phyloP scores from a whole-genome alignment of 805 yeast genomes.

The Priceomyces haplophilus region DNA sequence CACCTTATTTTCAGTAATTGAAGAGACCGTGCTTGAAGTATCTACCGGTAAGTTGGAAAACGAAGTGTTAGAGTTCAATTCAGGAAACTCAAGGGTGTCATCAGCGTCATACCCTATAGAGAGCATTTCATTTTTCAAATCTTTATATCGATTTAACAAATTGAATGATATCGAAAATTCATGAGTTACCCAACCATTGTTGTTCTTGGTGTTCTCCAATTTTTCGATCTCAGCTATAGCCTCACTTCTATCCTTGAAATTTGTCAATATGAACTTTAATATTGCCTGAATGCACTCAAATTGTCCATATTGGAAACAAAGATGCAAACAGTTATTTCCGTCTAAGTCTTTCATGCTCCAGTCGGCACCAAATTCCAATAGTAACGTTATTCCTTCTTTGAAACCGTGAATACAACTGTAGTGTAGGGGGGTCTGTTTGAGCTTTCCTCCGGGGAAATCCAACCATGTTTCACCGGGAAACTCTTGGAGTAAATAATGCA shows the following conservation, averaged over 20 bases:
- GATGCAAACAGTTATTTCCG: conserved; percentile 39
- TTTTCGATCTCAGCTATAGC: conserved; percentile 13
- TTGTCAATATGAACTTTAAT: conserved; percentile 12
- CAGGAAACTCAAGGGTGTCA: conserved; percentile 8
- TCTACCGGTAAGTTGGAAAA: conserved; percentile 8
- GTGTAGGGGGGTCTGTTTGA: conserved; percentile 37
- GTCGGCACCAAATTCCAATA: conserved; percentile 42
- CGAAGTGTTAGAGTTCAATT: conserved; percentile 8
- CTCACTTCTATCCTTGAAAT: conserved; percentile 11
- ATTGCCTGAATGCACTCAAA: conserved; percentile 30
- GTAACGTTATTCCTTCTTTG: conserved; percentile 35
- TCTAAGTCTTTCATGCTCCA: conserved; percentile 25
- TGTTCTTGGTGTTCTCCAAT: conserved; percentile 24
- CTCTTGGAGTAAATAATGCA: conserved; percentile 42
- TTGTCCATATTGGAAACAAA: conserved; percentile 37
- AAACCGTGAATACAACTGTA: conserved; percentile 33
- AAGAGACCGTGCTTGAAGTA: conserved; percentile 9
- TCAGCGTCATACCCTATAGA: conserved; percentile 9
- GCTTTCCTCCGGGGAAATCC: conserved; percentile 31
- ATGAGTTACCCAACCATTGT: conserved; percentile 30
- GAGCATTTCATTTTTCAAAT: conserved; percentile 20
- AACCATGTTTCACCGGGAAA: conserved; percentile 39
- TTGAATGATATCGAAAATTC: conserved; percentile 32
- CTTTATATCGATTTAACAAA: conserved; percentile 23
- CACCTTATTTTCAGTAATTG: conserved; percentile 21